Evolutionary conservation across 306 rosid species (phyloP), one percentile per base, ranked within the genome.

Genomic region (Glycine latifolia): DNA sequence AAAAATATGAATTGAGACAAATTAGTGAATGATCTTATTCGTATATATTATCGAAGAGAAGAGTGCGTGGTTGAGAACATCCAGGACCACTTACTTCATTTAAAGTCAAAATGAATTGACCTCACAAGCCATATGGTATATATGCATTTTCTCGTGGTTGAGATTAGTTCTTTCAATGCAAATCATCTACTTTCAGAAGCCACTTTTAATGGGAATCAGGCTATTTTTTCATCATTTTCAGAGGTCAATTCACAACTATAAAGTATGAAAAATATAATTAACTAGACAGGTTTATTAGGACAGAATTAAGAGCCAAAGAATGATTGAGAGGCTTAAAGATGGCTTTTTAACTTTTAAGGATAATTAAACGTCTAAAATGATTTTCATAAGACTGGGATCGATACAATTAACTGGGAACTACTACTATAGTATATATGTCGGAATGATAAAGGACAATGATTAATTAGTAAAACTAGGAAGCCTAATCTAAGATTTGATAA

Each of bases 391-490:
- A 56, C 62, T 75, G 73, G 17, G 79, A 67, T 77, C 4, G 66
- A 60, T 60, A 82, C 67, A 78, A 53, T 83, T 75, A 70, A 78
- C 58, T 69, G 58, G 69, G 33, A 53, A 67, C 33, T 60, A 74
- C 3, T 68, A 4, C 4, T 37, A 2, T 15, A 56, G 5, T 37
- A 83, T 87, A 26, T 61, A 10, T 31, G 86, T 82, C 79, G 89
- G 88, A 81, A 89, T 82, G 65, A 85, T 79, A 79, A 86, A 77
- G 81, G 88, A 80, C 87, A 84, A 69, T 35, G 62, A 16, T 56
- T 56, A 16, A 68, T 78, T 54, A 47, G 73, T 65, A 50, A 16
- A 79, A 68, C 49, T 53, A 71, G 39, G 69, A 79, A 61, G 17
- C 54, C 85, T 79, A 87, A 77, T 11, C 72, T 55, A 14, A 69